Evolutionary conservation across 2,329 filamentous ascomycete genomes (phyloP).

Genomic region (Xylaria sp.): DNA sequence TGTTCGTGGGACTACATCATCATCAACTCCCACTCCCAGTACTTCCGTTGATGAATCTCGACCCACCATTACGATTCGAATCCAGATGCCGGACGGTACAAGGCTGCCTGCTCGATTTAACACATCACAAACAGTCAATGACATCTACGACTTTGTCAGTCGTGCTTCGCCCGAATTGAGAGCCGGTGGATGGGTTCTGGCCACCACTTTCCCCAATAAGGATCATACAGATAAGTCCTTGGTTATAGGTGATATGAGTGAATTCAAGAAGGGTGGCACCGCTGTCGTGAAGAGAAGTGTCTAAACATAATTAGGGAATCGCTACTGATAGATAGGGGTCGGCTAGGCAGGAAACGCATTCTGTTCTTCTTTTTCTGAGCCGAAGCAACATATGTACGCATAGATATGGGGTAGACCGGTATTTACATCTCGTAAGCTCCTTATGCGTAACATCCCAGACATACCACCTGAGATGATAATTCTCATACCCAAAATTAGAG

Average conservation of each 20-base stretch:
- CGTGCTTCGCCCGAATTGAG: slow-evolving; percentile 68
- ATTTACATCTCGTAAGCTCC: neutral
- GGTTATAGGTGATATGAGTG: slow-evolving; percentile 67
- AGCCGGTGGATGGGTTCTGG: slow-evolving; percentile 75
- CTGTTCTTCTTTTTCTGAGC: neutral
- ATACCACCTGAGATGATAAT: neutral
- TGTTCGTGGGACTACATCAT: slow-evolving; percentile 47
- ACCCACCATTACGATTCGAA: slow-evolving; percentile 76
- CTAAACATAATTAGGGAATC: slow-evolving; percentile 12
- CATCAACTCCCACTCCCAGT: slow-evolving; percentile 37
- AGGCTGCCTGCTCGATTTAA: slow-evolving; percentile 85
- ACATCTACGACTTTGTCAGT: slow-evolving; percentile 79
- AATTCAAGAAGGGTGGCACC: slow-evolving; percentile 73
- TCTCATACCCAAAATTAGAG: neutral
- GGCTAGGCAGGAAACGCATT: neutral
- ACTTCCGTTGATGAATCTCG: slow-evolving; percentile 69
- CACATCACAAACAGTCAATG: slow-evolving; percentile 78
- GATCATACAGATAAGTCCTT: slow-evolving; percentile 75
- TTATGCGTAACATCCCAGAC: neutral
- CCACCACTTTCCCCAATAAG: slow-evolving; percentile 85
- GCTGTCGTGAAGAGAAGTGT: slow-evolving; percentile 67
- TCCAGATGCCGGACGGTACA: slow-evolving; percentile 81
- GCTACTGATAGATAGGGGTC: slow-evolving; percentile 3
- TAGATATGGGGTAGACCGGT: slow-evolving; percentile 27
- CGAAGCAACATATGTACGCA: slow-evolving; percentile 19